These are phyloP conservation scores for Trypanosoma scelopori DNA, from an alignment of 208 protist species.

Conservation along the genomic window DNA sequence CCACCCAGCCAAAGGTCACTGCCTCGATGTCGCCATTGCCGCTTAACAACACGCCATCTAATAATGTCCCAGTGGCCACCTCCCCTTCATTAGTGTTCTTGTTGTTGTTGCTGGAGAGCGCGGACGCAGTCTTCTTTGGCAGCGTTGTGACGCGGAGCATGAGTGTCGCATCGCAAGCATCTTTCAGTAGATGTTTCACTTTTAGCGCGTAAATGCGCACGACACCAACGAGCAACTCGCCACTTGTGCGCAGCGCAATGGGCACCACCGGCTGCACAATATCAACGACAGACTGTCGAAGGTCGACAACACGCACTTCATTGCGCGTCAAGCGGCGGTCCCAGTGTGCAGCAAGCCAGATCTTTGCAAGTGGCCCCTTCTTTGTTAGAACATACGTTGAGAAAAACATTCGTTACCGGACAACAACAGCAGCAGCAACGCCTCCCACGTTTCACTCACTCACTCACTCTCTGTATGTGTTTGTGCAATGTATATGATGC, in stretches of 20 bases:
- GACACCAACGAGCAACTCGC: slow-evolving; percentile 96
- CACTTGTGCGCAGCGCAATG: slow-evolving; percentile 95
- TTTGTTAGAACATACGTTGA: slow-evolving; percentile 96
- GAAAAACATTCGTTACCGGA: slow-evolving; percentile 90
- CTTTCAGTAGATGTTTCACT: slow-evolving; percentile 86
- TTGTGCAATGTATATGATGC: slow-evolving; percentile 4
- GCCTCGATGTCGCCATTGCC: slow-evolving; percentile 70
- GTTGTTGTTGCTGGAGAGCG: slow-evolving; percentile 16
- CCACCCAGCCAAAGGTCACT: slow-evolving; percentile 73
- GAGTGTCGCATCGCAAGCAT: slow-evolving; percentile 83
- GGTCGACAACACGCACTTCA: slow-evolving; percentile 90
- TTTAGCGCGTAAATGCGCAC: slow-evolving; percentile 97
- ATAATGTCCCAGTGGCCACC: slow-evolving; percentile 23
- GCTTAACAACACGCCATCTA: slow-evolving; percentile 60
- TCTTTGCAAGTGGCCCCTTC: slow-evolving; percentile 94
- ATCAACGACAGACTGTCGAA: slow-evolving; percentile 87
- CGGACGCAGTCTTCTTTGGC: slow-evolving; percentile 3
- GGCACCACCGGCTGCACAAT: slow-evolving; percentile 94
- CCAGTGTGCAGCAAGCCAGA: slow-evolving; percentile 98
- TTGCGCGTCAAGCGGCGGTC: slow-evolving; percentile 93
- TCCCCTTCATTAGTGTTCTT: slow-evolving; percentile 30
- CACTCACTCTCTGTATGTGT: neutral
- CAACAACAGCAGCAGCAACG: too few species aligned
- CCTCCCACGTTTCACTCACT: neutral
- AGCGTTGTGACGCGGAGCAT: slow-evolving; percentile 58